These are phyloP conservation scores for Priceomyces castillae DNA, from an alignment of 805 yeast species.

Conservation along the genomic window DNA sequence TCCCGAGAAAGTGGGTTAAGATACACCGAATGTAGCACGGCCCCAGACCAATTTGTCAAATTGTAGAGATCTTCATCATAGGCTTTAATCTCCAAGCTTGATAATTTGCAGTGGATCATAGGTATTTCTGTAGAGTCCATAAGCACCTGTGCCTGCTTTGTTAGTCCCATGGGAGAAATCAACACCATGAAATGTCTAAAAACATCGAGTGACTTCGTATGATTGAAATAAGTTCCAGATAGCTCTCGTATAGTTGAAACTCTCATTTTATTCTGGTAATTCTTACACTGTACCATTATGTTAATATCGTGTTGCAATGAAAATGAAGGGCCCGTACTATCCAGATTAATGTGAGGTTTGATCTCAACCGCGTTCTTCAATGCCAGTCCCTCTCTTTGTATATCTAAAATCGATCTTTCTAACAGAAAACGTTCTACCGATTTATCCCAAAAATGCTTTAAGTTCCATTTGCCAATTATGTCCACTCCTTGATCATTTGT, in stretches of 20 bases:
- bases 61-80: constrained; percentile 25
- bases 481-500: constrained; percentile 58
- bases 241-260: constrained; percentile 52
- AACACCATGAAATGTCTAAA: constrained; percentile 36
- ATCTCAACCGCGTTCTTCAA: constrained; percentile 19
- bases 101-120: constrained; percentile 40
- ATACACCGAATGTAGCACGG: constrained; percentile 22
- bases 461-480: constrained; percentile 51
- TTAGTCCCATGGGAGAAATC: constrained; percentile 46
- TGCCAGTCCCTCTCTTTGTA: constrained; percentile 10
- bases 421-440: constrained; percentile 1
- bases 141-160: constrained; percentile 45
- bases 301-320: constrained; percentile 32
- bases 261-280: constrained; percentile 41
- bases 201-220: constrained; percentile 17
- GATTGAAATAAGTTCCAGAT: constrained; percentile 48
- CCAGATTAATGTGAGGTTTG: not conserved
- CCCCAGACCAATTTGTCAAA: constrained; percentile 37
- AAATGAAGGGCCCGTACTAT: constrained; percentile 4
- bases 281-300: constrained; percentile 56
- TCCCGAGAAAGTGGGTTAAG: constrained; percentile 20
- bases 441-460: constrained; percentile 20
- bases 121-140: constrained; percentile 47
- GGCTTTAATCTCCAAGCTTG: constrained; percentile 25
- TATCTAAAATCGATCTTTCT: not conserved